A percentile compares a stretch with the other conserved stretches of the same genome.
These are phyloP conservation scores for Tilletia indica DNA, from an alignment of 1,284 basidiomycete genomes.

Conservation along the genomic window DNA sequence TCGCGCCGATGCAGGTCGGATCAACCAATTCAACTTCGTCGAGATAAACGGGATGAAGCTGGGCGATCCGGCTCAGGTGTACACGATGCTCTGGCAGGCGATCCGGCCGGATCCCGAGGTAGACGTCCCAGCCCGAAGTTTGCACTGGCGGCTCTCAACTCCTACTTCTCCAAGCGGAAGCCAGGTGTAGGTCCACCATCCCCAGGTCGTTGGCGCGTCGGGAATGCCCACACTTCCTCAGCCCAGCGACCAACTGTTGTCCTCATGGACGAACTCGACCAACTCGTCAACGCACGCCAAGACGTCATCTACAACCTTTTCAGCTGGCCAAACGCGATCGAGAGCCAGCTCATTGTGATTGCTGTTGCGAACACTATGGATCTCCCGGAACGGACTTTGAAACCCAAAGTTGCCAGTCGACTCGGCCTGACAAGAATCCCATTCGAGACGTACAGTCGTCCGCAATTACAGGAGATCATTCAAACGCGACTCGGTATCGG, in stretches of 20 bases:
- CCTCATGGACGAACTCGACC: conserved; percentile 96
- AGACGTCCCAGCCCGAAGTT: conserved; percentile 41
- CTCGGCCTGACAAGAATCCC: conserved; percentile 93
- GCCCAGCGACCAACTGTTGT: conserved; percentile 68
- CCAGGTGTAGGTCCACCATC: conserved; percentile 16
- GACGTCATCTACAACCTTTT: conserved; percentile 99
- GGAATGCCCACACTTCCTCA: not conserved
- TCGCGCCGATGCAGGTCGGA: conserved; percentile 65
- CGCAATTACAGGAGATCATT: conserved; percentile 82
- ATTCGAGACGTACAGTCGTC: conserved; percentile 83
- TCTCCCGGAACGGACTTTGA: conserved; percentile 88
- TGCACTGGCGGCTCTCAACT: conserved; percentile 36
- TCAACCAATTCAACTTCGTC: conserved; percentile 88
- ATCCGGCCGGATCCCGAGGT: conserved; percentile 21
- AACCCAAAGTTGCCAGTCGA: conserved; percentile 84
- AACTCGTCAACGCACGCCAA: conserved; percentile 90
- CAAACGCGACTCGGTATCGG: conserved; percentile 67
- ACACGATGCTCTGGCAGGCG: conserved; percentile 49
- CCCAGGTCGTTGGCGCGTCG: conserved; percentile 9
- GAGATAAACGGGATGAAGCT: conserved; percentile 92
- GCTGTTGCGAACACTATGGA: conserved; percentile 99
- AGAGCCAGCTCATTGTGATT: conserved; percentile 84
- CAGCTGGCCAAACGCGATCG: conserved; percentile 91
- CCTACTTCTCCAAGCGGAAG: conserved; percentile 33
- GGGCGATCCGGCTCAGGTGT: conserved; percentile 48